Percentiles rank a stretch among this genome's conserved stretches.
phyloP scores from a whole-genome alignment of 352 stramenopile genomes.

The Elongisporangium anandrum region DNA sequence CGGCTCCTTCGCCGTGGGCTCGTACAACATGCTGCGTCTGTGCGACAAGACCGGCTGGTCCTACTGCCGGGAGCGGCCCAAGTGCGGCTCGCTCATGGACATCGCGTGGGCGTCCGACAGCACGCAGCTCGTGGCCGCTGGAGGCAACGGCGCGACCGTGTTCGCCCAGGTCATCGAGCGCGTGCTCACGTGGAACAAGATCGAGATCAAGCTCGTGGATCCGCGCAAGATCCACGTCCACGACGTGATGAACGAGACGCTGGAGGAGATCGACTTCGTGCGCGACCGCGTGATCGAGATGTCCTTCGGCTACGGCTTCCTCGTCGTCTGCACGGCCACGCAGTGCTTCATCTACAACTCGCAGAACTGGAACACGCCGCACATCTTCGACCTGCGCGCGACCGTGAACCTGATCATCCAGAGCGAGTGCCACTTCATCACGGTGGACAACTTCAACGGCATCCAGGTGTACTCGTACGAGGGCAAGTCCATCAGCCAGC shows the following conservation, averaged over 20 bases:
- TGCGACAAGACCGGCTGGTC: slow-evolving; percentile 93
- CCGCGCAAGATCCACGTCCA: slow-evolving; percentile 87
- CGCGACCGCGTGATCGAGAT: slow-evolving; percentile 92
- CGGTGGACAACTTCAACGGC: slow-evolving; percentile 85
- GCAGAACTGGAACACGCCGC: slow-evolving; percentile 90
- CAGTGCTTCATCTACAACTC: slow-evolving; percentile 92
- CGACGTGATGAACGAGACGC: slow-evolving; percentile 86
- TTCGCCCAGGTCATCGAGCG: slow-evolving; percentile 89
- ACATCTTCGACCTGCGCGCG: slow-evolving; percentile 90
- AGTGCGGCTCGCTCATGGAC: slow-evolving; percentile 83
- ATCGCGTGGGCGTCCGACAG: slow-evolving; percentile 88
- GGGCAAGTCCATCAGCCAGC: slow-evolving; percentile 82
- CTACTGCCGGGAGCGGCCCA: slow-evolving; percentile 77
- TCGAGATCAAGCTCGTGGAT: slow-evolving; percentile 79
- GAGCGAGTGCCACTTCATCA: slow-evolving; percentile 86
- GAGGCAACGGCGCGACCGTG: slow-evolving; percentile 83
- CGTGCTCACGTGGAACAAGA: slow-evolving; percentile 86
- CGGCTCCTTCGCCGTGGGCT: slow-evolving; percentile 88
- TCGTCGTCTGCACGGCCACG: slow-evolving; percentile 90
- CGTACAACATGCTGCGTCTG: slow-evolving; percentile 90
- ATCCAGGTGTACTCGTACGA: slow-evolving; percentile 93
- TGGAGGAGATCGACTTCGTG: slow-evolving; percentile 91
- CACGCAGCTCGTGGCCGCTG: slow-evolving; percentile 87
- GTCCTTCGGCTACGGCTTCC: slow-evolving; percentile 86
- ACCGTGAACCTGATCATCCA: slow-evolving; percentile 86